Percentiles rank a stretch among this genome's conserved stretches.
These are phyloP conservation scores for Inonotus obliquus DNA, from an alignment of 1,284 basidiomycete species.

Conservation along the genomic window DNA sequence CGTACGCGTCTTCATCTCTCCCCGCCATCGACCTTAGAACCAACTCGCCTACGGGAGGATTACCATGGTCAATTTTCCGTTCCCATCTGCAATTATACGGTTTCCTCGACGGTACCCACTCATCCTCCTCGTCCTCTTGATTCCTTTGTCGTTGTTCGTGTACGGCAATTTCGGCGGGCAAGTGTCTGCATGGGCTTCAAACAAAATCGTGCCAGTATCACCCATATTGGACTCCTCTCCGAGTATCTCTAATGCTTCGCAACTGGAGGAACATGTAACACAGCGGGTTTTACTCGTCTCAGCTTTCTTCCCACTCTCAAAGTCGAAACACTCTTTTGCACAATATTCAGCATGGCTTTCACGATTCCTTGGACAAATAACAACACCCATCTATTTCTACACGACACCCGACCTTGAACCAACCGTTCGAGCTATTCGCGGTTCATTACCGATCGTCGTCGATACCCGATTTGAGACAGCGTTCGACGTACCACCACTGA, in stretches of 20 bases:
- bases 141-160: slow-evolving; percentile 8
- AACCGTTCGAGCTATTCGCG: slow-evolving; percentile 30
- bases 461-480: slow-evolving; percentile 42
- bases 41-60: neutral
- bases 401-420: slow-evolving; percentile 37
- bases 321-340: slow-evolving; percentile 43
- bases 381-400: slow-evolving; percentile 49
- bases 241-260: neutral
- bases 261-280: neutral
- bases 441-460: slow-evolving; percentile 34
- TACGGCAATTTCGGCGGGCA: slow-evolving; percentile 12
- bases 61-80: neutral
- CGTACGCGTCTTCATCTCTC: neutral
- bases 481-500: slow-evolving; percentile 44
- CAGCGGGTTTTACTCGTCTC: slow-evolving; percentile 43
- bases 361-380: slow-evolving; percentile 37
- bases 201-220: slow-evolving; percentile 4
- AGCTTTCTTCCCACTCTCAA: slow-evolving; percentile 45
- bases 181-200: slow-evolving; percentile 2
- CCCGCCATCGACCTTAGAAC: neutral
- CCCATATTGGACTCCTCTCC: neutral
- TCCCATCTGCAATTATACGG: neutral
- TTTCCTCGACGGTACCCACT: slow-evolving; percentile 15
- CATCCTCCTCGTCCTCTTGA: slow-evolving; percentile 11
- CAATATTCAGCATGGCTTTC: slow-evolving; percentile 41